Evolutionary conservation across 1,284 basidiomycete genomes (phyloP).

Genomic region (Macrocystidia cucumis): DNA sequence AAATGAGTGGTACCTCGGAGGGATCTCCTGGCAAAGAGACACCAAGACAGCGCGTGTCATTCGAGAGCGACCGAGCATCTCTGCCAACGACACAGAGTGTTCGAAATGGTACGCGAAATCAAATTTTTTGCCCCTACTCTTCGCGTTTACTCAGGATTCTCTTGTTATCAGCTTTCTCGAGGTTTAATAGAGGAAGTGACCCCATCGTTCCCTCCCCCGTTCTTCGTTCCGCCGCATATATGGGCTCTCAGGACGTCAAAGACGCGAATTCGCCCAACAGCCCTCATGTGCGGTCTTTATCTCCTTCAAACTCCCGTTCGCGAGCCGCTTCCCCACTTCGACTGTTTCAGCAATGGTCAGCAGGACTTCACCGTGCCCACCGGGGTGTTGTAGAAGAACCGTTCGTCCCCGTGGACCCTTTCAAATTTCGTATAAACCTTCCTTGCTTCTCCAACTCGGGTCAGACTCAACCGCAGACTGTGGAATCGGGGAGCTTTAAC

Average conservation of each 20-base stretch:
- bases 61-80: conserved; percentile 26
- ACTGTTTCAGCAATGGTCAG: conserved; percentile 31
- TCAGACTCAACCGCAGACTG: conserved; percentile 8
- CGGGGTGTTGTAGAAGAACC: conserved; percentile 23
- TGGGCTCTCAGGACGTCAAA: conserved; percentile 13
- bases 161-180: conserved; percentile 15
- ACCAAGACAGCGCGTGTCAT: conserved; percentile 24
- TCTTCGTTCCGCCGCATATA: conserved; percentile 13
- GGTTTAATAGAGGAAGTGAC: conserved; percentile 16
- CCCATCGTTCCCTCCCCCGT: conserved; percentile 14
- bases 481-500: conserved; percentile 5
- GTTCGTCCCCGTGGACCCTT: conserved; percentile 36
- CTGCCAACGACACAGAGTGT: conserved; percentile 20
- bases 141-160: too few relatives aligned
- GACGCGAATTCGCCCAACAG: conserved; percentile 10
- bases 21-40: conserved; percentile 21
- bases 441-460: conserved; percentile 11
- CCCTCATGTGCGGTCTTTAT: conserved; percentile 19
- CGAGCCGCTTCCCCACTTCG: conserved; percentile 33
- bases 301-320: conserved; percentile 27
- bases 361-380: conserved; percentile 22
- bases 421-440: conserved; percentile 17
- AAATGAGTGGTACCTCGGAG: conserved; percentile 12
- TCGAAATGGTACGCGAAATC: conserved; percentile 17
- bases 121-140: not conserved